phyloP scores from a whole-genome alignment of 805 yeast genomes.

The Wickerhamomyces strasburgensis region DNA sequence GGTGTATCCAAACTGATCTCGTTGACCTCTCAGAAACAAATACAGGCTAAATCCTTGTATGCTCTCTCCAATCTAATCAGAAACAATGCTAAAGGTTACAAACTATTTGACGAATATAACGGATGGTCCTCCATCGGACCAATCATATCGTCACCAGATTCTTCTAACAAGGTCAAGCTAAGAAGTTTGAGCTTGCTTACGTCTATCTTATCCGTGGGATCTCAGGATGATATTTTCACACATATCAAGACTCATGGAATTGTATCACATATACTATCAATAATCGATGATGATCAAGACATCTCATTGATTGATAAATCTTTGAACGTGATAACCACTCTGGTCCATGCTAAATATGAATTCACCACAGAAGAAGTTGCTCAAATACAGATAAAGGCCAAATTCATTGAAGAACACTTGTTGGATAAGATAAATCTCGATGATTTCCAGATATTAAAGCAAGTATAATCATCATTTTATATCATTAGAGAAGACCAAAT shows the following conservation, averaged over 20 bases:
- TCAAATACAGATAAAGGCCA: conserved; percentile 32
- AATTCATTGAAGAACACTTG: conserved; percentile 33
- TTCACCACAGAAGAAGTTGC: conserved; percentile 41
- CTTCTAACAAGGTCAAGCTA: conserved; percentile 38
- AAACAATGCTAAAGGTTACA: conserved; percentile 56
- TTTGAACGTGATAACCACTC: conserved; percentile 42
- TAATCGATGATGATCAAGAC: conserved; percentile 27
- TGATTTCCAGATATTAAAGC: conserved; percentile 46
- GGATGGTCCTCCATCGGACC: conserved; percentile 60
- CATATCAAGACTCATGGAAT: conserved; percentile 32
- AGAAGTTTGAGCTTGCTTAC: conserved; percentile 54
- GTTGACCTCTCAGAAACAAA: conserved; percentile 29
- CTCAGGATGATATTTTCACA: conserved; percentile 32
- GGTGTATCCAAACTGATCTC: conserved; percentile 44
- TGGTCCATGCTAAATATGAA: conserved; percentile 39
- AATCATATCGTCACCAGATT: conserved; percentile 16
- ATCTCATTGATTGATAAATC: conserved; percentile 54
- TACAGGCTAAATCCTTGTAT: conserved; percentile 60
- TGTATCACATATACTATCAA: conserved; percentile 23
- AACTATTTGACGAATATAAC: conserved; percentile 44
- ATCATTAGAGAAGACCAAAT: conserved; percentile 10
- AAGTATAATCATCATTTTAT: conserved; percentile 26
- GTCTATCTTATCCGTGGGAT: conserved; percentile 53
- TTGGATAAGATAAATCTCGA: conserved; percentile 50
- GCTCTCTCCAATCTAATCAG: conserved; percentile 73